A percentile compares a stretch with the other conserved stretches of the same genome.
These are phyloP conservation scores for Xylariales sp. DNA, from an alignment of 2,329 filamentous ascomycete species.

Conservation along the genomic window DNA sequence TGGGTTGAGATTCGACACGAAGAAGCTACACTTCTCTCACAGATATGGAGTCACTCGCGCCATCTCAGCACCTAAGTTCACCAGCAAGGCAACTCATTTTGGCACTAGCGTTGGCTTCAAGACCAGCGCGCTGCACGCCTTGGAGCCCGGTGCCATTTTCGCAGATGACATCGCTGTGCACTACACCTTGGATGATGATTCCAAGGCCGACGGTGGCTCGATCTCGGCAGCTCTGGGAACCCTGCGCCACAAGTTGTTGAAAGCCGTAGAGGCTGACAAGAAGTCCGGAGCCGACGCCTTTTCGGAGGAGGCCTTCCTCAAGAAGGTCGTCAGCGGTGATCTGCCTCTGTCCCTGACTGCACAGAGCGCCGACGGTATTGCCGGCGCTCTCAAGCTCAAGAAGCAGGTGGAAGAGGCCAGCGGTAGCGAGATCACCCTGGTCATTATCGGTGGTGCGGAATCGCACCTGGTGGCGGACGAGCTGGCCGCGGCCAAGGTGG, in stretches of 20 bases:
- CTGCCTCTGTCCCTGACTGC: slow-evolving; percentile 53
- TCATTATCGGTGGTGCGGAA: slow-evolving; percentile 60
- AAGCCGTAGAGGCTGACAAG: slow-evolving; percentile 37
- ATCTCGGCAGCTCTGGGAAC: slow-evolving; percentile 49
- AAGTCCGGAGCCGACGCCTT: slow-evolving; percentile 33
- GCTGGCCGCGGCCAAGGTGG: slow-evolving; percentile 50
- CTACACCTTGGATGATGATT: slow-evolving; percentile 48
- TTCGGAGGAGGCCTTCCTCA: slow-evolving; percentile 46
- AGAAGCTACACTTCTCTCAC: slow-evolving; percentile 49
- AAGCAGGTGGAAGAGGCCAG: slow-evolving; percentile 42
- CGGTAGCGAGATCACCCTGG: slow-evolving; percentile 37
- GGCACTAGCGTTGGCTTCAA: slow-evolving; percentile 57
- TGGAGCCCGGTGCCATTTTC: slow-evolving; percentile 48
- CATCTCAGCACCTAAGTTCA: slow-evolving; percentile 50
- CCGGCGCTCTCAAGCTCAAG: slow-evolving; percentile 56
- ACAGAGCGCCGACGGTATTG: slow-evolving; percentile 61
- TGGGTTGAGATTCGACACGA: slow-evolving; percentile 49
- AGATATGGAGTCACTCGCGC: slow-evolving; percentile 55
- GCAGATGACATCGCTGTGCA: slow-evolving; percentile 51
- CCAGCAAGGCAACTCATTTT: slow-evolving; percentile 37
- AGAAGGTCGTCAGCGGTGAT: slow-evolving; percentile 48
- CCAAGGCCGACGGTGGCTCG: slow-evolving; percentile 40
- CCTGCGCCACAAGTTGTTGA: slow-evolving; percentile 50
- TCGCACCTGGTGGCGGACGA: slow-evolving; percentile 54
- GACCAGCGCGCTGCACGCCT: slow-evolving; percentile 41